Base-by-base conservation (phyloP, 495 filamentous ascomycete species). In the Entonaema liquescens region DNA sequence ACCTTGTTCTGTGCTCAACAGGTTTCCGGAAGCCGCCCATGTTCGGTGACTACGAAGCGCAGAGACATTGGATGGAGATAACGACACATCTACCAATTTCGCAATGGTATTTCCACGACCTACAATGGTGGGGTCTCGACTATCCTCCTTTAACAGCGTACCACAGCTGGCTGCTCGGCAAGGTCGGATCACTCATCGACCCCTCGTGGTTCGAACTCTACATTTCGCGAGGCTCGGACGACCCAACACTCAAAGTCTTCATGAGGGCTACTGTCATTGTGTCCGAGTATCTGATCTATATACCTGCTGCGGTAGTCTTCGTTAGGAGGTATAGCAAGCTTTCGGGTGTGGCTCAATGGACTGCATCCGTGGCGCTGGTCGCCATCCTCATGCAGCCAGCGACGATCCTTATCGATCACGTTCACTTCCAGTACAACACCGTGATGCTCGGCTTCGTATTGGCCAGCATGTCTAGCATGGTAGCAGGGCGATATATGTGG, bases 361-460 rank as follows among this genome's bases (percentile, higher is more conserved):
- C 91, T 23, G 85, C 88, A 56, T 92, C 91, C 0, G 89, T 97
- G 67, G 94, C 95, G 1, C 87, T 98, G 8, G 90, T 90, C 21
- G 95, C 94, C 0, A 90, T 98, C 56, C 84, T 99, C 28, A 90
- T 99, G 86, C 96, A 99, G 73, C 95, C 95, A 5, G 90, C 88
- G 1, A 93, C 91, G 5, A 95, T 98, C 59, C 86, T 99, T 12
- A 92, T 98, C 72, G 95, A 99, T 72, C 95, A 98, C 75, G 92
- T 93, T n/a, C 95, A 99, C 80, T 99, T 99, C 78, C 95, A 99
- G 80, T 99, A 97, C 77, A 99, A 99, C 78, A 95, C 93, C 0
- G 94, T 98, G 56, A 99, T 99, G 95, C 88, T 98, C 5, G 95
- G 96, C 0, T 87, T 98, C 21, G 84, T 94, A 7, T 80, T 94